Conservation (phyloP, 169 alveolate species). For the Toxoplasma gondii region DNA sequence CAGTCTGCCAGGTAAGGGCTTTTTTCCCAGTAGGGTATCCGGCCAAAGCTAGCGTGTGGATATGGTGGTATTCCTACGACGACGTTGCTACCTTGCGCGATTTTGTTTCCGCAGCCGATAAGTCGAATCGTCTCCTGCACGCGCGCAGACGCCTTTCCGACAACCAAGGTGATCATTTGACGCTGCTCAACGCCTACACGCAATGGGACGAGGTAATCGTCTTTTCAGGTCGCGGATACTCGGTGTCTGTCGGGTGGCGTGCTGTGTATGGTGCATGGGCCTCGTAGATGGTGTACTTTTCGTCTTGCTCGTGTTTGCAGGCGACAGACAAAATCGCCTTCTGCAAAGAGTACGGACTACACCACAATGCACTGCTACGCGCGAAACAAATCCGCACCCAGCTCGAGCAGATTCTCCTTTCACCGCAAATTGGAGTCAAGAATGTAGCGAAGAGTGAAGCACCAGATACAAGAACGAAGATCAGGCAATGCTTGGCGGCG, state of each 20-base stretch:
- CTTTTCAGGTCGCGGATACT: neutral
- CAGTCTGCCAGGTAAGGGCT: constrained; percentile 37
- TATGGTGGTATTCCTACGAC: neutral
- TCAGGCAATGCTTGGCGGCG: constrained; percentile 44
- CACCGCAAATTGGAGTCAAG: constrained; percentile 42
- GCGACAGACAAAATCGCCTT: constrained; percentile 42
- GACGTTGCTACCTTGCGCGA: neutral
- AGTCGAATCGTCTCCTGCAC: neutral
- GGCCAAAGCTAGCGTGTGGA: too few relatives aligned
- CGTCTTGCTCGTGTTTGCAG: neutral
- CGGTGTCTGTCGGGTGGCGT: neutral
- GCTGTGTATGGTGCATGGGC: neutral
- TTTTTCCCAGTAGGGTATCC: neutral
- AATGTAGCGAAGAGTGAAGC: neutral
- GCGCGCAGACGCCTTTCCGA: constrained; percentile 44
- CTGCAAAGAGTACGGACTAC: constrained; percentile 60
- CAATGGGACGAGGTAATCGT: constrained; percentile 90
- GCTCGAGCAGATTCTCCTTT: constrained; percentile 42
- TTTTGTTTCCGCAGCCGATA: neutral
- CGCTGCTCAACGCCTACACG: constrained; percentile 96
- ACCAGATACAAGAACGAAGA: neutral
- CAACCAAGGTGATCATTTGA: constrained; percentile 99
- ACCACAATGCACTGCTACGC: constrained; percentile 48
- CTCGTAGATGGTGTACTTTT: neutral
- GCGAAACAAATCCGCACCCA: constrained; percentile 59